Evolutionary conservation across 164 flowering plant genomes (phyloP).

Genomic region (Magnolia kwangsiensis): DNA sequence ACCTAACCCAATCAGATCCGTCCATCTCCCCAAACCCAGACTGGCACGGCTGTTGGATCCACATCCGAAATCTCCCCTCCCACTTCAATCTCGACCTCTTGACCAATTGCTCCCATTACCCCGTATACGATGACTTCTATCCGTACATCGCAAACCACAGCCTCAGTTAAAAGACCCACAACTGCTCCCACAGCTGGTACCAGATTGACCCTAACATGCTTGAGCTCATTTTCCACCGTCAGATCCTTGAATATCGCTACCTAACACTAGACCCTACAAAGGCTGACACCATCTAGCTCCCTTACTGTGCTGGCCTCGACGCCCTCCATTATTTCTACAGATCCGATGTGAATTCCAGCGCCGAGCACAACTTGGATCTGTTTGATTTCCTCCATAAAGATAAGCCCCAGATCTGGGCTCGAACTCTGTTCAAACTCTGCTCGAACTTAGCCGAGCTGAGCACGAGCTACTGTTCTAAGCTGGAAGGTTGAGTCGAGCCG

Average conservation of each 20-base stretch:
- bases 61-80: constrained; percentile 74
- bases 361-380: constrained; percentile 60
- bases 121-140: constrained; percentile 60
- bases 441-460: too few relatives aligned
- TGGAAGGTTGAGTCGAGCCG: too few relatives aligned
- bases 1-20: background rate
- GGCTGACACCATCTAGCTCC: constrained; percentile 75
- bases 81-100: constrained; percentile 79
- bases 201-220: constrained; percentile 75
- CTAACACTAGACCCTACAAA: constrained; percentile 53
- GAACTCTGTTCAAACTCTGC: constrained; percentile 1
- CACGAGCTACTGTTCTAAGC: too few relatives aligned
- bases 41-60: constrained; percentile 43
- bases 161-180: constrained; percentile 80
- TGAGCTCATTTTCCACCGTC: constrained; percentile 83
- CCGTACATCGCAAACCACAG: constrained; percentile 76
- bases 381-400: constrained; percentile 25
- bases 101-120: constrained; percentile 46
- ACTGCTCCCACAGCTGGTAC: constrained; percentile 77
- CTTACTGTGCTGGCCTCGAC: constrained; percentile 75
- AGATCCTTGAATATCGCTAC: constrained; percentile 88
- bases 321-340: constrained; percentile 68
- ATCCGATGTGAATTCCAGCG: constrained; percentile 30
- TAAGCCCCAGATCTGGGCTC: constrained; percentile 35
- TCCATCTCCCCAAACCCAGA: constrained; percentile 13